phyloP scores from a whole-genome alignment of 306 rosid genomes.

The Canavalia gladiata region DNA sequence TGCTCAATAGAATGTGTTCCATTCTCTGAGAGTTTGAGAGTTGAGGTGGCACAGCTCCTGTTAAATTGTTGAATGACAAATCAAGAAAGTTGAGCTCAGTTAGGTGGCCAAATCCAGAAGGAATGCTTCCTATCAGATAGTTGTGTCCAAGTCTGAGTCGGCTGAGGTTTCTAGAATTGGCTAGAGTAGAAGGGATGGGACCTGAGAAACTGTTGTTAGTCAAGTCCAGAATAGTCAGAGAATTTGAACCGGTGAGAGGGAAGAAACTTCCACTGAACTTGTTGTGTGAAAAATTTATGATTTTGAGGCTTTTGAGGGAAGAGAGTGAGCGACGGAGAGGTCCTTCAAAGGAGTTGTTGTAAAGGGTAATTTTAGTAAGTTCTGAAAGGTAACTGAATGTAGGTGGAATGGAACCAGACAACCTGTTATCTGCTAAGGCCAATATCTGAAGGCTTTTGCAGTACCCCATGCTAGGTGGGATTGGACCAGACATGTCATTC shows the following conservation, averaged over 20 bases:
- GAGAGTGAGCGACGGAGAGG: conserved; percentile 78
- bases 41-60: conserved; percentile 64
- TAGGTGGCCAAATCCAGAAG: conserved; percentile 67
- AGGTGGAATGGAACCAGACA: conserved; percentile 87
- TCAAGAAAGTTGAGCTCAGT: conserved; percentile 84
- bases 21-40: conserved; percentile 70
- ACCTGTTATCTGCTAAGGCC: conserved; percentile 92
- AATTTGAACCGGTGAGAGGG: conserved; percentile 78
- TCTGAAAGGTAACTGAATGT: conserved; percentile 83
- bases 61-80: conserved; percentile 75
- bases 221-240: conserved; percentile 75
- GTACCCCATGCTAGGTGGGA: conserved; percentile 92
- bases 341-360: conserved; percentile 95
- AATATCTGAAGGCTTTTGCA: conserved; percentile 78
- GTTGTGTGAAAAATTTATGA: conserved; percentile 89
- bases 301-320: conserved; percentile 76
- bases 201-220: conserved; percentile 97
- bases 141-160: conserved; percentile 90
- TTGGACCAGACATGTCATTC: conserved; percentile 84
- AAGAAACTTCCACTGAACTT: conserved; percentile 75
- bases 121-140: conserved; percentile 69
- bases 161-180: conserved; percentile 68
- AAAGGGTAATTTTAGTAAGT: conserved; percentile 78
- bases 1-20: conserved; percentile 74
- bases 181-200: conserved; percentile 71